A percentile compares a stretch with the other conserved stretches of the same genome.
phyloP scores from a whole-genome alignment of 192 early-diverging fungal species.

The Linnemannia elongata region DNA sequence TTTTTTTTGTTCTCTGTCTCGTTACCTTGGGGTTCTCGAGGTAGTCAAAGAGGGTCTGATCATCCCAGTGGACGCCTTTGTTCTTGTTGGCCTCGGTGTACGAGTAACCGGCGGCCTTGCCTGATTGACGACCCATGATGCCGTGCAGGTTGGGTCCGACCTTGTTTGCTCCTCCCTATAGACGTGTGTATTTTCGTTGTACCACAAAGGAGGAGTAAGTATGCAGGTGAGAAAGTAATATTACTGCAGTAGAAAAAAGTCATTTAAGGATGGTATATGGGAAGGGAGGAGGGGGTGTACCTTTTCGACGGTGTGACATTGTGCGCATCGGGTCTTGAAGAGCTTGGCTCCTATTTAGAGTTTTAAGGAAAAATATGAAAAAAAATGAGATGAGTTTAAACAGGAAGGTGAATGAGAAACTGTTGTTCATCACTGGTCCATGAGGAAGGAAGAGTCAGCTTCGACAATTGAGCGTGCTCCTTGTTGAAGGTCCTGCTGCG shows the following conservation, averaged over 20 bases:
- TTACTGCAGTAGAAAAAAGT: too few relatives aligned
- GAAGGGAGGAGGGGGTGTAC: not conserved
- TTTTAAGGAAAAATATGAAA: not conserved
- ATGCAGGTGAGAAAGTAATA: not conserved
- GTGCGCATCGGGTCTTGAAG: constrained; percentile 99
- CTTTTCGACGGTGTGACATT: constrained; percentile 95
- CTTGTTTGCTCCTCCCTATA: constrained; percentile 89
- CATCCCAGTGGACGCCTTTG: constrained; percentile 87
- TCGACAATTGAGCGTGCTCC: not conserved
- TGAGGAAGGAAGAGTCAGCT: not conserved
- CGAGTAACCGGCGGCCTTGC: constrained; percentile 85
- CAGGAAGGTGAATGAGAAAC: not conserved
- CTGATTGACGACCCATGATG: constrained; percentile 91
- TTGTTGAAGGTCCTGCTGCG: not conserved
- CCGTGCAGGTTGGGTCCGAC: constrained; percentile 97
- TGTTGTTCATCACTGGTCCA: not conserved
- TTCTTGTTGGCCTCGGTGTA: constrained; percentile 96
- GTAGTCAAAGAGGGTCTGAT: constrained; percentile 95
- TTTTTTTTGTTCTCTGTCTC: not conserved
- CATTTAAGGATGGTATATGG: too few relatives aligned
- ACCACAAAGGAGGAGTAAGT: not conserved
- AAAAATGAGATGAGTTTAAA: not conserved
- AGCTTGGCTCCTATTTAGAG: constrained; percentile 49
- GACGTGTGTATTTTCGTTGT: too few relatives aligned
- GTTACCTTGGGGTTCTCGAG: constrained; percentile 96